Evolutionary conservation across 1,284 basidiomycete genomes (phyloP).

Genomic region (Lentinula novae-zelandiae): DNA sequence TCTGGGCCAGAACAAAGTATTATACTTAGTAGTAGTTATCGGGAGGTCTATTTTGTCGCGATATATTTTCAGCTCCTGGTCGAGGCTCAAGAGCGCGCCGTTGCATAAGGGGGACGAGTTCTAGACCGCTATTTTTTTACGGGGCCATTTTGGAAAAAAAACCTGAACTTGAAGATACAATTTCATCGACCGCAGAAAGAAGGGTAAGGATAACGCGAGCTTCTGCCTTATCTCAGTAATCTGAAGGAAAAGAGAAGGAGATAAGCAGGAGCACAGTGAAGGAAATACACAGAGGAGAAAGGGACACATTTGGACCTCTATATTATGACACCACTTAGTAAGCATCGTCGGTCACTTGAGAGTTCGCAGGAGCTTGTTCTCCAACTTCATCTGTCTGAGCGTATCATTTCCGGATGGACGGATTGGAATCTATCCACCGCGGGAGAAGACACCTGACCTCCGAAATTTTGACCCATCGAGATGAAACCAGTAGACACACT

Average conservation of each 20-base stretch:
- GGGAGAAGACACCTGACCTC: conserved; percentile 82
- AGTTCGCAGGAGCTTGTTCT: too few species aligned
- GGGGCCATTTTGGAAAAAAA: neutral
- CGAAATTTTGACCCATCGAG: conserved; percentile 67
- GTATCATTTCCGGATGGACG: conserved; percentile 95
- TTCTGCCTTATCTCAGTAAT: too few species aligned
- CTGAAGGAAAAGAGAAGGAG: conserved; percentile 52
- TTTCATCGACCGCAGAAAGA: neutral
- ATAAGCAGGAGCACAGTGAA: conserved; percentile 77
- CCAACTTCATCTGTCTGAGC: conserved; percentile 86
- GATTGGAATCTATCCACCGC: conserved; percentile 91
- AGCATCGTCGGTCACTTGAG: conserved; percentile 56
- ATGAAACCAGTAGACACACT: neutral
- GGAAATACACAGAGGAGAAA: conserved; percentile 29
- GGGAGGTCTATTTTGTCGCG: neutral
- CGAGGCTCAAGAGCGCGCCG: conserved; percentile 21
- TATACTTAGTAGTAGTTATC: conserved; percentile 7
- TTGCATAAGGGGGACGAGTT: conserved; percentile 70
- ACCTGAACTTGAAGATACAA: neutral
- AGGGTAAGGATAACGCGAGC: neutral
- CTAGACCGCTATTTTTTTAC: conserved; percentile 57
- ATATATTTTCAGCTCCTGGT: neutral
- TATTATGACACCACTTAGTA: conserved; percentile 68
- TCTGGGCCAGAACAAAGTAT: conserved; percentile 32
- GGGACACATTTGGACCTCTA: neutral